phyloP scores from a whole-genome alignment of 2,329 filamentous ascomycete species.

The Xylariaceae sp. region DNA sequence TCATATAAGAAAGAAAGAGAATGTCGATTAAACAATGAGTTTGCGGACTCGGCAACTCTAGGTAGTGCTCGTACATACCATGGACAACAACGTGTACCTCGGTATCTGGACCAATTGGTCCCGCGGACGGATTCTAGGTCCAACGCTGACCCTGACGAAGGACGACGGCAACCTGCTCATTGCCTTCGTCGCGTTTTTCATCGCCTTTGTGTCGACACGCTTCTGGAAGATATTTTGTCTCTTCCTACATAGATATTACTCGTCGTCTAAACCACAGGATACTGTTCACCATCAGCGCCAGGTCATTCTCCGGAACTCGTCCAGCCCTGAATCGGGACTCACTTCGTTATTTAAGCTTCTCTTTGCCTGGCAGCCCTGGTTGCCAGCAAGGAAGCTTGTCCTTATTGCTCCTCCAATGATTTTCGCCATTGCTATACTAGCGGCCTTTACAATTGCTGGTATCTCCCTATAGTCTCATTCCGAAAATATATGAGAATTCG shows the following conservation, averaged over 20 bases:
- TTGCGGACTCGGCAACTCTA: no score
- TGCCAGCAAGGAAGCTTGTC: not conserved
- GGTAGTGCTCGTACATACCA: no score
- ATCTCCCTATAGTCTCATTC: not conserved
- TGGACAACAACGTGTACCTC: not conserved
- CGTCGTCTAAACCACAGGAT: not conserved
- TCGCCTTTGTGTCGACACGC: not conserved
- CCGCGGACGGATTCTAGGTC: not conserved
- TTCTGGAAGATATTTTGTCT: not conserved
- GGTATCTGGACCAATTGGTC: constrained; percentile 11
- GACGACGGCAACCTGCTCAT: not conserved
- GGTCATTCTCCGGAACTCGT: not conserved
- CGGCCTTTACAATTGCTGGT: not conserved
- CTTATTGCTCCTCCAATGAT: not conserved
- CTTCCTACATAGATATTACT: not conserved
- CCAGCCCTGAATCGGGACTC: not conserved
- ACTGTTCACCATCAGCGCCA: not conserved
- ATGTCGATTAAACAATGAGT: no score
- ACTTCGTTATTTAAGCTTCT: not conserved
- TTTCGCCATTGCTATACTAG: not conserved
- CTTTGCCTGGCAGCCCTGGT: not conserved
- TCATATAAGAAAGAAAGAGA: no score
- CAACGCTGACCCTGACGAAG: not conserved
- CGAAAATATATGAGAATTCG: not conserved
- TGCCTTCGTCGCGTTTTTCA: constrained; percentile 1